These are phyloP conservation scores for Tetracladium marchalianum DNA, from an alignment of 495 filamentous ascomycete genomes.

Conservation along the genomic window DNA sequence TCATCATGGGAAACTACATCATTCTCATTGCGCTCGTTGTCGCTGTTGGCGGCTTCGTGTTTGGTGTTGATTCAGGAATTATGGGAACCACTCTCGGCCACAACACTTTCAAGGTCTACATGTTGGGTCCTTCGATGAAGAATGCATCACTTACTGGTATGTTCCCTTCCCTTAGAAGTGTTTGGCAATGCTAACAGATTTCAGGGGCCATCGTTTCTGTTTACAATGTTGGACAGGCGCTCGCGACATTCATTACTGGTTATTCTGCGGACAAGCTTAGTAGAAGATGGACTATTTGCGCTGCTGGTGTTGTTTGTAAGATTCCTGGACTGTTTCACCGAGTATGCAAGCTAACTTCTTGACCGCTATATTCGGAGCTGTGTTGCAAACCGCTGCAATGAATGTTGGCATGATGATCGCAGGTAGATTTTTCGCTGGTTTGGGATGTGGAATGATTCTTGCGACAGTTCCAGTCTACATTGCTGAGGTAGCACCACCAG, in stretches of 20 bases:
- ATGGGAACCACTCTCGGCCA: constrained; percentile 24
- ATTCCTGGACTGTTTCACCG: neutral
- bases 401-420: constrained; percentile 26
- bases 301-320: constrained; percentile 1
- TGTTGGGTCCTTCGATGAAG: constrained; percentile 10
- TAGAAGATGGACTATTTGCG: constrained; percentile 19
- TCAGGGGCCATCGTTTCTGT: constrained; percentile 23
- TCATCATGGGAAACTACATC: no score
- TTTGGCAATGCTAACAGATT: neutral
- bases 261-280: constrained; percentile 18
- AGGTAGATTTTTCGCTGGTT: constrained; percentile 24
- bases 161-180: neutral
- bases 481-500: constrained; percentile 12
- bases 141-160: constrained; percentile 15
- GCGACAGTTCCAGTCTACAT: constrained; percentile 20
- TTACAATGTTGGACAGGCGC: constrained; percentile 21
- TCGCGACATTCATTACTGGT: constrained; percentile 21
- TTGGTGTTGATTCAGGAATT: constrained; percentile 20
- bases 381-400: constrained; percentile 20
- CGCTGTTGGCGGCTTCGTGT: constrained; percentile 7
- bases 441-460: constrained; percentile 22
- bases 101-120: constrained; percentile 21
- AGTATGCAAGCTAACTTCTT: neutral
- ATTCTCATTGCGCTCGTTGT: no score
- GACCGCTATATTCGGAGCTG: neutral